phyloP scores from a whole-genome alignment of 441 rosid species.

The Omphalea diandra region DNA sequence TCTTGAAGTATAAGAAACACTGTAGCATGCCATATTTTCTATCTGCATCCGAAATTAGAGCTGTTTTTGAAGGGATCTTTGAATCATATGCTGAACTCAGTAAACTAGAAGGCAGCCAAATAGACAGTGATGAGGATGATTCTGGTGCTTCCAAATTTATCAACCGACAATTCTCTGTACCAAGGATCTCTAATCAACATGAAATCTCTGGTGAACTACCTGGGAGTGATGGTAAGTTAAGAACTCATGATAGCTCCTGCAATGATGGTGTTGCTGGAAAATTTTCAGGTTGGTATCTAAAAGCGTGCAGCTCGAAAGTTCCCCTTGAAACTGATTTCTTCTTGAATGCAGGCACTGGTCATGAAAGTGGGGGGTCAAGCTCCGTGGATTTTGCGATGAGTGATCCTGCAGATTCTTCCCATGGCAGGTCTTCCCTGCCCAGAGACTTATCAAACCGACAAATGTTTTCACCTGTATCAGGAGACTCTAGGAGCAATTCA shows the following conservation, averaged over 20 bases:
- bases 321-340: slow-evolving; percentile 37
- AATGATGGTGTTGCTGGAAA: slow-evolving; percentile 21
- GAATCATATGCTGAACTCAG: slow-evolving; percentile 43
- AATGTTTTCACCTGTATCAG: slow-evolving; percentile 61
- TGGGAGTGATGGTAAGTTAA: slow-evolving; percentile 32
- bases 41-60: slow-evolving; percentile 42
- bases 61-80: slow-evolving; percentile 57
- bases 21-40: slow-evolving; percentile 46
- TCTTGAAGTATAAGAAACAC: slow-evolving; percentile 57
- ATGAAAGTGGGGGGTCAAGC: slow-evolving; percentile 59
- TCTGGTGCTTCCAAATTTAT: slow-evolving; percentile 35
- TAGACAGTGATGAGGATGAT: slow-evolving; percentile 64
- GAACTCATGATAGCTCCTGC: slow-evolving; percentile 25
- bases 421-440: slow-evolving; percentile 63
- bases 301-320: slow-evolving; percentile 37
- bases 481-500: slow-evolving; percentile 66
- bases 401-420: slow-evolving; percentile 64
- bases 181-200: slow-evolving; percentile 37
- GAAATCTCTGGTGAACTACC: slow-evolving; percentile 35
- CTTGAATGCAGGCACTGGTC: slow-evolving; percentile 53
- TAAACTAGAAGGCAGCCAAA: slow-evolving; percentile 48
- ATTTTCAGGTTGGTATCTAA: slow-evolving; percentile 41
- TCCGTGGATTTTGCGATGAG: slow-evolving; percentile 60
- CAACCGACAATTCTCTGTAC: slow-evolving; percentile 29
- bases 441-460: slow-evolving; percentile 58